Conservation (phyloP, 768 basidiomycete genomes). For the Piloderma croceum region DNA sequence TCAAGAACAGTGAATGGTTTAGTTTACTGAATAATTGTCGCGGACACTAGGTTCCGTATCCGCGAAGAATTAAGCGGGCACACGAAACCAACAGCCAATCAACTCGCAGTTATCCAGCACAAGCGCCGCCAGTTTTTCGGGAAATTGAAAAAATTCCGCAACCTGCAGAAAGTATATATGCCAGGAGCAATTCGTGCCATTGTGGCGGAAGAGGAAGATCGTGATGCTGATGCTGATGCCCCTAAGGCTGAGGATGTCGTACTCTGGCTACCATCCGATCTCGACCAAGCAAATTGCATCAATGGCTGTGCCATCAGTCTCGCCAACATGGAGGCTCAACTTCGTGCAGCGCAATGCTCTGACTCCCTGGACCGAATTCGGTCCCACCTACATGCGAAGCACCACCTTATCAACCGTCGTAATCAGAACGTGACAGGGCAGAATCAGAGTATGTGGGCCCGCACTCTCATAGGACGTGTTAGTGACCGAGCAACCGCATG, state of each 20-base stretch:
- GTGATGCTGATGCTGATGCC: too few relatives aligned
- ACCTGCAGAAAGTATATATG: conserved; percentile 13
- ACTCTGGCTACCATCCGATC: conserved; percentile 18
- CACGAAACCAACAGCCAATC: neutral
- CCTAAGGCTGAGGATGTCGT: too few relatives aligned
- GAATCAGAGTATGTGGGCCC: conserved; percentile 21
- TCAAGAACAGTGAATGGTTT: conserved; percentile 6
- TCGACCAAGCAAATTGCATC: neutral
- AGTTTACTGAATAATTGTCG: conserved; percentile 1
- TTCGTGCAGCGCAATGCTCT: conserved; percentile 14
- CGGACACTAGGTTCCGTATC: conserved; percentile 2
- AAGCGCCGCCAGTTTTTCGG: conserved; percentile 8
- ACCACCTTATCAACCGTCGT: conserved; percentile 14
- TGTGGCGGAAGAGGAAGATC: too few relatives aligned
- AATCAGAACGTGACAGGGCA: conserved; percentile 20
- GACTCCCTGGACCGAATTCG: conserved; percentile 15
- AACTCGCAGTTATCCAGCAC: conserved; percentile 5
- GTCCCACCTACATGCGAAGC: conserved; percentile 16
- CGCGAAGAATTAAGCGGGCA: neutral
- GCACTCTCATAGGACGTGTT: too few relatives aligned
- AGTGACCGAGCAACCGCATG: too few relatives aligned
- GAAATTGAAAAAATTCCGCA: conserved; percentile 6
- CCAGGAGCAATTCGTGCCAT: neutral
- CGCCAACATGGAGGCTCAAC: conserved; percentile 12
- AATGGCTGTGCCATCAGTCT: conserved; percentile 11